phyloP scores from a whole-genome alignment of 208 protist genomes.

The Trichomonas gallinae region DNA sequence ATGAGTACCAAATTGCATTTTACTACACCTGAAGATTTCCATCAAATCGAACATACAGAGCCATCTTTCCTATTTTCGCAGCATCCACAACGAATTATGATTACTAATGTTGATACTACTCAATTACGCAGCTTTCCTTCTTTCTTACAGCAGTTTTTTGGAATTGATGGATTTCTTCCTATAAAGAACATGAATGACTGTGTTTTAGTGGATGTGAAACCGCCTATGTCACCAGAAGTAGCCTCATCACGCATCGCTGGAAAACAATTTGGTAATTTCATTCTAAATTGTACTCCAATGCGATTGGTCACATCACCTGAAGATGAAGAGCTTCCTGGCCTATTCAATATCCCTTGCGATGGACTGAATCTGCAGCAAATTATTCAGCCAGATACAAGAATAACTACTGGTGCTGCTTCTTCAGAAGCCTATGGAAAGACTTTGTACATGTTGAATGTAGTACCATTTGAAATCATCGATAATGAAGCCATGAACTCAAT shows the following conservation, averaged over 20 bases:
- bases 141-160: background rate
- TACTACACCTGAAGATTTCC: background rate
- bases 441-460: background rate
- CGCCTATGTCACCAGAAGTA: background rate
- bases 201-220: conserved; percentile 1
- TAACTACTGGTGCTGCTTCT: background rate
- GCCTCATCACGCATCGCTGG: background rate
- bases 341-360: background rate
- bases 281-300: background rate
- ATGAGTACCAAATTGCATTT: background rate
- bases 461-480: background rate
- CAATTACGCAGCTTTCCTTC: background rate
- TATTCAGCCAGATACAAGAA: background rate
- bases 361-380: background rate
- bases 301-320: background rate
- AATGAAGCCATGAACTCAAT: background rate
- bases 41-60: background rate
- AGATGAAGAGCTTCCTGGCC: background rate
- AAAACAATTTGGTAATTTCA: background rate
- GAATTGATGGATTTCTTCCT: background rate
- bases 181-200: background rate
- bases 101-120: background rate
- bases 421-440: background rate
- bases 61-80: background rate
- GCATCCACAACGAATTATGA: background rate